phyloP scores from a whole-genome alignment of 108 stramenopile genomes.

The Mayamaea pseudoterrestris region DNA sequence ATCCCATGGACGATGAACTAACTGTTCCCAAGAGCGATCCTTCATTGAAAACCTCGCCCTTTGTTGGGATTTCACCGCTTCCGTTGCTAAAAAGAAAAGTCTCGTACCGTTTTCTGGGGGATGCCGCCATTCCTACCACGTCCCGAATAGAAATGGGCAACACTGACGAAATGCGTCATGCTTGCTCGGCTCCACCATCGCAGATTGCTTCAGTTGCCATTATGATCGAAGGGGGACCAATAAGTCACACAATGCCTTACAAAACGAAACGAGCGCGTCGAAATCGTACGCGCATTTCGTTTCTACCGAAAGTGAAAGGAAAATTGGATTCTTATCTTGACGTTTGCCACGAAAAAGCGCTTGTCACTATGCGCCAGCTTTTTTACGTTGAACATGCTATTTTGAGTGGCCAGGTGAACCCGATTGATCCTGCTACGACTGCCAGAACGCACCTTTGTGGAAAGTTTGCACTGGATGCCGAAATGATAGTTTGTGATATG shows the following conservation, averaged over 20 bases:
- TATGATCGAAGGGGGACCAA: constrained; percentile 29
- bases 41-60: constrained; percentile 13
- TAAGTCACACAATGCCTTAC: constrained; percentile 41
- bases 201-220: constrained; percentile 33
- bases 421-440: constrained; percentile 13
- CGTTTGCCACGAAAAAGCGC: constrained; percentile 50
- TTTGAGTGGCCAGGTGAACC: constrained; percentile 31
- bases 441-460: constrained; percentile 35
- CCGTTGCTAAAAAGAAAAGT: constrained; percentile 62
- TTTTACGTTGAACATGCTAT: constrained; percentile 71
- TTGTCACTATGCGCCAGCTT: constrained; percentile 62
- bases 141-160: neutral
- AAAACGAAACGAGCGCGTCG: constrained; percentile 65
- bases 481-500: constrained; percentile 76
- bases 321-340: constrained; percentile 42
- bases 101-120: constrained; percentile 62
- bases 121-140: constrained; percentile 16
- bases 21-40: constrained; percentile 30
- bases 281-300: constrained; percentile 66
- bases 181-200: constrained; percentile 9
- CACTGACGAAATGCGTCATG: neutral
- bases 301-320: constrained; percentile 61
- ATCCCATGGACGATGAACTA: constrained; percentile 8
- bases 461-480: constrained; percentile 51
- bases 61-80: constrained; percentile 5